These are phyloP conservation scores for Saturnispora mendoncae DNA, from an alignment of 805 yeast genomes.

Conservation along the genomic window DNA sequence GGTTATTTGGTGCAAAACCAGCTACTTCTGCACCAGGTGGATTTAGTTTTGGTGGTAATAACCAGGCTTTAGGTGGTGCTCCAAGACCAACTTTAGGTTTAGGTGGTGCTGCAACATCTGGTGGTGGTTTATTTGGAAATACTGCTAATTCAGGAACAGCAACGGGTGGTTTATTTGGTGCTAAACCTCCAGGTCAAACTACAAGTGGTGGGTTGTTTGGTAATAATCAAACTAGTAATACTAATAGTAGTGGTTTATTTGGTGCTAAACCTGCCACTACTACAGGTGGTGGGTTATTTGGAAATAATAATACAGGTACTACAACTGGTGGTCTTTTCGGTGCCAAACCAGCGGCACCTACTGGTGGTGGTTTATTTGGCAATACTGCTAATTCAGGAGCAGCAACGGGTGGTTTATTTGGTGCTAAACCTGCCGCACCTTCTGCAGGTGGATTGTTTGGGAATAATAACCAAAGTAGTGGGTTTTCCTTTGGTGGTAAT, in stretches of 20 bases:
- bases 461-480: slow-evolving; percentile 12
- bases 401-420: slow-evolving; percentile 20
- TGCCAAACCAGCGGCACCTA: slow-evolving; percentile 11
- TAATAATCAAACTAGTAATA: slow-evolving; percentile 10
- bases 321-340: slow-evolving; percentile 22
- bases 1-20: slow-evolving; percentile 28
- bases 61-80: slow-evolving; percentile 5
- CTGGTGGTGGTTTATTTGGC: slow-evolving; percentile 31
- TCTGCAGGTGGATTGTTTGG: slow-evolving; percentile 18
- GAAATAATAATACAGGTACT: slow-evolving; percentile 15
- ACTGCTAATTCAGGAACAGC: not conserved
- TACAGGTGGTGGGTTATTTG: slow-evolving; percentile 33
- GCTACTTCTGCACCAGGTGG: slow-evolving; percentile 12
- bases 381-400: not conserved
- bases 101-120: not conserved
- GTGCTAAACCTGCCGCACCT: slow-evolving; percentile 9
- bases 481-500: slow-evolving; percentile 21
- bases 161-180: slow-evolving; percentile 21
- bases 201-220: slow-evolving; percentile 17
- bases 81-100: not conserved
- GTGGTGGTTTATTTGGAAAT: slow-evolving; percentile 14
- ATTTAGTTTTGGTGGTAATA: slow-evolving; percentile 6
- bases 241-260: slow-evolving; percentile 17
- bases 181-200: slow-evolving; percentile 10
- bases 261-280: slow-evolving; percentile 17